These are phyloP conservation scores for Saposhnikovia divaricata DNA, from an alignment of 129 eudicot species.

Conservation along the genomic window DNA sequence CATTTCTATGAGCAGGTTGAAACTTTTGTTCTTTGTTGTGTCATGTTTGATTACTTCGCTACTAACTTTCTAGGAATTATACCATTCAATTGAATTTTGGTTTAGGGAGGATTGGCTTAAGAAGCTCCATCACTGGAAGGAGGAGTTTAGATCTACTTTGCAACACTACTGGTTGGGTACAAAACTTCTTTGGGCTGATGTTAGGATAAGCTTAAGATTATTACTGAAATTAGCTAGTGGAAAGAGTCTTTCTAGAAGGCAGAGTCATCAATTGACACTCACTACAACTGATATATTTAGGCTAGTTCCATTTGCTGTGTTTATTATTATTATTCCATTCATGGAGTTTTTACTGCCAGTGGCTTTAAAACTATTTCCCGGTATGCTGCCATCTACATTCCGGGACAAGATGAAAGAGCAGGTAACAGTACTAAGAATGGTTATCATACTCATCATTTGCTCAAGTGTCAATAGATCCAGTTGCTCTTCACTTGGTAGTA, in stretches of 20 bases:
- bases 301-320: constrained; percentile 61
- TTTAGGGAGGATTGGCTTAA: too few species aligned
- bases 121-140: too few species aligned
- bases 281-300: constrained; percentile 66
- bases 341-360: constrained; percentile 64
- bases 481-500: too few species aligned
- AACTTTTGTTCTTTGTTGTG: constrained; percentile 3
- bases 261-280: constrained; percentile 56
- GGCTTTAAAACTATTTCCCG: constrained; percentile 45
- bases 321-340: constrained; percentile 46
- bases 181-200: too few species aligned
- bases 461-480: too few species aligned
- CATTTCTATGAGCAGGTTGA: too few species aligned
- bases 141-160: too few species aligned
- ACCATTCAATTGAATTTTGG: not conserved
- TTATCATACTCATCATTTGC: not conserved
- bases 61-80: not conserved
- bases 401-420: constrained; percentile 64
- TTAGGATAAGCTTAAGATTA: too few species aligned
- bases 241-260: too few species aligned
- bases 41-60: not conserved
- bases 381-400: constrained; percentile 60
- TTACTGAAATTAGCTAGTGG: too few species aligned
- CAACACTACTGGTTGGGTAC: too few species aligned
- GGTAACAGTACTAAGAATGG: constrained; percentile 18